phyloP scores from a whole-genome alignment of 257 asterid species.

The Sherardia arvensis region DNA sequence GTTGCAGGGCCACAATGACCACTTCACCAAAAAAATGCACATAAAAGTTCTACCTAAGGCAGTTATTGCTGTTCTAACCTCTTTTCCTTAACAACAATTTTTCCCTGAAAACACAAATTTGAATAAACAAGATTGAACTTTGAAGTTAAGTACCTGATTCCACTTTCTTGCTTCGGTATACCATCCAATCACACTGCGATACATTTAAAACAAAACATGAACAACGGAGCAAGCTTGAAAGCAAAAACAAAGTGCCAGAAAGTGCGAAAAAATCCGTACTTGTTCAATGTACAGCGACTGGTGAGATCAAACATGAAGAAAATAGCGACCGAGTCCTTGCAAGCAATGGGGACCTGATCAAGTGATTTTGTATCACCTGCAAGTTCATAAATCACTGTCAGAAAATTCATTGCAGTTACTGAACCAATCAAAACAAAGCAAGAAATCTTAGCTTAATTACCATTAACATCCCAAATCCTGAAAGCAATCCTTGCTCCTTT shows the following conservation, averaged over 20 bases:
- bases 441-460: constrained; percentile 21
- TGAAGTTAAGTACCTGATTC: constrained; percentile 54
- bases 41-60: constrained; percentile 5
- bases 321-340: constrained; percentile 87
- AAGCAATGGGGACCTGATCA: constrained; percentile 83
- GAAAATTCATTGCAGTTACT: too few relatives aligned
- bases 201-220: background rate
- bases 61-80: constrained; percentile 9
- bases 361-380: constrained; percentile 55
- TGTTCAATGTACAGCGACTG: constrained; percentile 58
- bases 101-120: background rate
- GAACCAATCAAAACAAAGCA: background rate
- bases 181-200: constrained; percentile 71
- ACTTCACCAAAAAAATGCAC: background rate
- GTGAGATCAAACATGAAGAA: constrained; percentile 91
- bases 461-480: constrained; percentile 91
- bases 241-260: background rate
- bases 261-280: constrained; percentile 19
- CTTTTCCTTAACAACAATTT: background rate
- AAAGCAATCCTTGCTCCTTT: constrained; percentile 75
- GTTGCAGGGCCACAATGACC: background rate
- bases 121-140: background rate
- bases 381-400: background rate
- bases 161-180: constrained; percentile 75
- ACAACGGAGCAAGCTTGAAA: background rate